Conservation (phyloP, 2,329 filamentous ascomycete genomes). For the Penicillium hesseltinei region DNA sequence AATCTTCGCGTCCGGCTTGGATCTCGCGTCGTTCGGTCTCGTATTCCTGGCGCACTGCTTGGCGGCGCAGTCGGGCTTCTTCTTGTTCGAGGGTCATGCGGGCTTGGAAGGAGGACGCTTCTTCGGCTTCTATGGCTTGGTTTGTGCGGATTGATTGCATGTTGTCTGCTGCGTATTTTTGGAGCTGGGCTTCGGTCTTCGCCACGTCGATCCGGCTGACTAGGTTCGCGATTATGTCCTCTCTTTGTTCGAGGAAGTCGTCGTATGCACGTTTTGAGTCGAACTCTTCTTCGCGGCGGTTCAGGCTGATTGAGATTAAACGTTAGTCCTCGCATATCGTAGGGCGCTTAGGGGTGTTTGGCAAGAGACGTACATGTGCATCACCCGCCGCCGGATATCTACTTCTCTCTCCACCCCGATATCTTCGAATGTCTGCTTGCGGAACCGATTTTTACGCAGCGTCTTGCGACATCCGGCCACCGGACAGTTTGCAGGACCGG, state of each 20-base stretch:
- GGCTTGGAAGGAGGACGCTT: slow-evolving; percentile 48
- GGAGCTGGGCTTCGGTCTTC: slow-evolving; percentile 60
- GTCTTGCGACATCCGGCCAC: slow-evolving; percentile 86
- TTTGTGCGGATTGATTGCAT: slow-evolving; percentile 56
- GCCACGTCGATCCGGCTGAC: slow-evolving; percentile 68
- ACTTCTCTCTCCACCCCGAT: slow-evolving; percentile 87
- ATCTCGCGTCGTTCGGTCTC: slow-evolving; percentile 66
- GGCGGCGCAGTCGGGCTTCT: slow-evolving; percentile 60
- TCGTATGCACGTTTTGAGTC: slow-evolving; percentile 81
- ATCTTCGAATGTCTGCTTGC: slow-evolving; percentile 85
- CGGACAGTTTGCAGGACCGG: slow-evolving; percentile 87
- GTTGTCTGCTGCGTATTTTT: slow-evolving; percentile 72
- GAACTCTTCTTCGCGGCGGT: slow-evolving; percentile 87
- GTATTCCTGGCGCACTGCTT: slow-evolving; percentile 65
- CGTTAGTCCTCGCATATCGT: slow-evolving; percentile 2
- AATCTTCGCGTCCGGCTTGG: slow-evolving; percentile 63
- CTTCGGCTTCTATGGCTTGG: slow-evolving; percentile 47
- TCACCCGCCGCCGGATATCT: slow-evolving; percentile 80
- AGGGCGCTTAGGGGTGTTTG: background rate
- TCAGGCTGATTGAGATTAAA: slow-evolving; percentile 61
- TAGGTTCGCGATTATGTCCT: slow-evolving; percentile 85
- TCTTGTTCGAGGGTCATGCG: slow-evolving; percentile 62
- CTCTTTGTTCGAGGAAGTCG: slow-evolving; percentile 90
- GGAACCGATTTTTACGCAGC: slow-evolving; percentile 79
- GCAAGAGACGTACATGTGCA: slow-evolving; percentile 48